A percentile compares a stretch with the other conserved stretches of the same genome.
phyloP scores from a whole-genome alignment of 179 eudicot species.

The Gypsophila paniculata region DNA sequence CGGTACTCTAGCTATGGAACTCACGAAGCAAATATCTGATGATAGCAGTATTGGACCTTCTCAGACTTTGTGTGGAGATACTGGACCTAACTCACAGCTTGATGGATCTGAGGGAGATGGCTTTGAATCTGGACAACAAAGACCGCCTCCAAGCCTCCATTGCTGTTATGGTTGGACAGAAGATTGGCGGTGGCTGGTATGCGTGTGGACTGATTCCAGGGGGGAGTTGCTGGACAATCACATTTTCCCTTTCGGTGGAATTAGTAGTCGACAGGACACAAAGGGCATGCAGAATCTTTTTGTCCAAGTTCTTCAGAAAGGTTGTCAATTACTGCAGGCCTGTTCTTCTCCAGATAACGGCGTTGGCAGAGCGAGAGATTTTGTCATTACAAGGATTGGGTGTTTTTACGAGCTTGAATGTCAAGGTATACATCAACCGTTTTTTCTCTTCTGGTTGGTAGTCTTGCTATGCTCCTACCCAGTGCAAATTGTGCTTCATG shows the following conservation, averaged over 20 bases:
- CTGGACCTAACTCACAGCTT: constrained; percentile 54
- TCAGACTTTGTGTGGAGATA: constrained; percentile 51
- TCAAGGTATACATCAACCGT: constrained; percentile 54
- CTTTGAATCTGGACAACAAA: constrained; percentile 48
- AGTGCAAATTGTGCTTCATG: constrained; percentile 2
- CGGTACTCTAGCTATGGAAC: constrained; percentile 40
- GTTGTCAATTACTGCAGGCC: constrained; percentile 83
- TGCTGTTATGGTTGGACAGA: constrained; percentile 99
- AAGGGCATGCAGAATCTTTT: constrained; percentile 92
- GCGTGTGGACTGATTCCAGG: constrained; percentile 95
- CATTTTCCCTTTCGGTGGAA: constrained; percentile 93
- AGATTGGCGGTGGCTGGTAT: constrained; percentile 99
- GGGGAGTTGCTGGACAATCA: constrained; percentile 92
- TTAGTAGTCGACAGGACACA: constrained; percentile 96
- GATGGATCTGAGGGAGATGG: constrained; percentile 68
- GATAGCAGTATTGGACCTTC: constrained; percentile 53
- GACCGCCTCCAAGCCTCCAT: constrained; percentile 71
- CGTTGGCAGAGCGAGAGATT: constrained; percentile 66
- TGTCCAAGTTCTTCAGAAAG: constrained; percentile 94
- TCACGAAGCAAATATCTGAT: constrained; percentile 54
- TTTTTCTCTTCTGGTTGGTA: background rate
- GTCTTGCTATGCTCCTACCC: background rate
- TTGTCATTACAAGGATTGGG: constrained; percentile 88
- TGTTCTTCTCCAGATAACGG: constrained; percentile 61
- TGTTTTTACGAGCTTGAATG: constrained; percentile 90